These are phyloP conservation scores for Lactifluus piperatus DNA, from an alignment of 768 basidiomycete genomes.

Conservation along the genomic window DNA sequence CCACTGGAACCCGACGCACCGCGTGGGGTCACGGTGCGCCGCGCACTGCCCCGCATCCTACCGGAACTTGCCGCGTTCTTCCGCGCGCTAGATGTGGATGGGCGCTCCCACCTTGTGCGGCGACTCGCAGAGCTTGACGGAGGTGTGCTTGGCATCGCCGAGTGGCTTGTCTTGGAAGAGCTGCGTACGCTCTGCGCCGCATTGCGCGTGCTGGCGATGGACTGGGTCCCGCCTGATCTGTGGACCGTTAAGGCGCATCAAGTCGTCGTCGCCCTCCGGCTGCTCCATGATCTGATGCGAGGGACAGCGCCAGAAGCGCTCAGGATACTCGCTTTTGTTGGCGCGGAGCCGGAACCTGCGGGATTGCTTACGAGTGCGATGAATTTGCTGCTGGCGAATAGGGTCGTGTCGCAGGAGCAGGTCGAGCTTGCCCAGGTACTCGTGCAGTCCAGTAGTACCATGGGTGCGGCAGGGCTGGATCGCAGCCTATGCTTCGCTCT, in stretches of 20 bases:
- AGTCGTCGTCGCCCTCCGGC: slow-evolving; percentile 39
- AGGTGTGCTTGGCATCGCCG: slow-evolving; percentile 47
- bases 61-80: slow-evolving; percentile 49
- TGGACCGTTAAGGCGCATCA: slow-evolving; percentile 39
- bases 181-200: slow-evolving; percentile 54
- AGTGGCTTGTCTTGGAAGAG: slow-evolving; percentile 64
- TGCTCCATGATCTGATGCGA: slow-evolving; percentile 39
- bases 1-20: slow-evolving; percentile 28
- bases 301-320: slow-evolving; percentile 36
- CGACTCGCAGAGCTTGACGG: slow-evolving; percentile 50
- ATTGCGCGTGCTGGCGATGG: slow-evolving; percentile 34
- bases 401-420: slow-evolving; percentile 38
- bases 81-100: slow-evolving; percentile 46
- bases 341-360: slow-evolving; percentile 36
- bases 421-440: slow-evolving; percentile 33
- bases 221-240: slow-evolving; percentile 26
- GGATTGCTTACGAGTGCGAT: slow-evolving; percentile 35
- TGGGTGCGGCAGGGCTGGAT: slow-evolving; percentile 22
- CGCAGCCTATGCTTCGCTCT: slow-evolving; percentile 24
- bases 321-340: slow-evolving; percentile 31
- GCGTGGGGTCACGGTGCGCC: slow-evolving; percentile 35
- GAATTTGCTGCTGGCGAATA: slow-evolving; percentile 38
- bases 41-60: slow-evolving; percentile 49
- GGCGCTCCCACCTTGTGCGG: slow-evolving; percentile 38
- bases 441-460: slow-evolving; percentile 14